Evolutionary conservation across 2,329 filamentous ascomycete genomes (phyloP).

Genomic region (Monilinia laxa): DNA sequence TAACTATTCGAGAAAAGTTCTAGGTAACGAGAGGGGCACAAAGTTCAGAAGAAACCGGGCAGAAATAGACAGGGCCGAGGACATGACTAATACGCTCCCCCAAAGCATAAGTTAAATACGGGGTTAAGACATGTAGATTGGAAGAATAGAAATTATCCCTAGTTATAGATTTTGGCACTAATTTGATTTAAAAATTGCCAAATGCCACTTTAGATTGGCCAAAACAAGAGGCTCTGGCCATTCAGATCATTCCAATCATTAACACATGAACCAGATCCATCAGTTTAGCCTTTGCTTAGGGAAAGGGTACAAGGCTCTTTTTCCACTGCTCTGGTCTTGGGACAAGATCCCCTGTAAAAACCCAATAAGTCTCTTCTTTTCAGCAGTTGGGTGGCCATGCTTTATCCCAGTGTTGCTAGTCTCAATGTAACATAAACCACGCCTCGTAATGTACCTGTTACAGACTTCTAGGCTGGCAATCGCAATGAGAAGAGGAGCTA

Average conservation of each 20-base stretch:
- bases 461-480: not conserved
- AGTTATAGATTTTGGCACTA: too few relatives aligned
- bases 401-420: constrained; percentile 2
- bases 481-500: not conserved
- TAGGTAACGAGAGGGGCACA: constrained; percentile 9
- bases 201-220: too few relatives aligned
- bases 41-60: not conserved
- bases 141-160: too few relatives aligned
- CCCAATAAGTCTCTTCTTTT: not conserved
- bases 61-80: constrained; percentile 3
- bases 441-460: not conserved
- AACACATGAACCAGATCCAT: too few relatives aligned
- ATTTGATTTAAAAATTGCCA: too few relatives aligned
- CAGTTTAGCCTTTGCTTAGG: too few relatives aligned
- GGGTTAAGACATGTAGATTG: too few relatives aligned
- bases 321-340: constrained; percentile 20
- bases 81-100: not conserved
- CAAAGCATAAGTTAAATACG: too few relatives aligned
- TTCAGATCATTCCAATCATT: too few relatives aligned
- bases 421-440: constrained; percentile 11
- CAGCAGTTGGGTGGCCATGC: constrained; percentile 8
- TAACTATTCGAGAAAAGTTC: constrained; percentile 8
- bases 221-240: too few relatives aligned
- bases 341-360: constrained; percentile 16
- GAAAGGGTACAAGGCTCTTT: not conserved